phyloP scores from a whole-genome alignment of 805 yeast species.

The Saccharomycopsis javanensis region DNA sequence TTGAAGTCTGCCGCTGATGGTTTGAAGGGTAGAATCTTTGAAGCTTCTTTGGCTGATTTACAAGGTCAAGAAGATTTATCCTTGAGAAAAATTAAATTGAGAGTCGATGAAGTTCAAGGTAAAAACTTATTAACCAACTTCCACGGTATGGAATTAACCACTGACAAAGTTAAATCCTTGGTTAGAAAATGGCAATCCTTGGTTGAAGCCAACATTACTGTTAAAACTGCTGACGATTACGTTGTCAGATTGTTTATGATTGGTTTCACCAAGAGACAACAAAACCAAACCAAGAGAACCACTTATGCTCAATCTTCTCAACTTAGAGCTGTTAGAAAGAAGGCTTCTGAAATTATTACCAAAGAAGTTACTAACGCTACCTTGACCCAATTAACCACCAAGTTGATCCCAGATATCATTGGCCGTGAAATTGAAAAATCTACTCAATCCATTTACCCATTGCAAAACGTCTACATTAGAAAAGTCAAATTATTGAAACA shows the following conservation, averaged over 20 bases:
- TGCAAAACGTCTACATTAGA: slow-evolving; percentile 98
- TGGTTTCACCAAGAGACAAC: slow-evolving; percentile 97
- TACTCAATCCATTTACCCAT: slow-evolving; percentile 89
- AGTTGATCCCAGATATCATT: slow-evolving; percentile 97
- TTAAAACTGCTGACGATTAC: slow-evolving; percentile 96
- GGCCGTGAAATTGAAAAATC: slow-evolving; percentile 98
- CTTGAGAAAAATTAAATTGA: slow-evolving; percentile 92
- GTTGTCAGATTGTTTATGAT: slow-evolving; percentile 92
- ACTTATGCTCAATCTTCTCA: slow-evolving; percentile 96
- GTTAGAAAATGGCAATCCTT: slow-evolving; percentile 99
- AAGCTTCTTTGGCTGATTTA: slow-evolving; percentile 91
- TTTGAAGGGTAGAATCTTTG: slow-evolving; percentile 95
- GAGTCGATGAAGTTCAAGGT: slow-evolving; percentile 99
- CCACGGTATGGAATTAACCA: slow-evolving; percentile 98
- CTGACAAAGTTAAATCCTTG: slow-evolving; percentile 94
- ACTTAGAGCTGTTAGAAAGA: slow-evolving; percentile 95
- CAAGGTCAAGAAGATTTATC: slow-evolving; percentile 99
- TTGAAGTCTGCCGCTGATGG: slow-evolving; percentile 96
- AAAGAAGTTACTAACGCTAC: slow-evolving; percentile 94
- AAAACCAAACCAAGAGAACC: slow-evolving; percentile 95
- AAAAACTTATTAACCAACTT: slow-evolving; percentile 97
- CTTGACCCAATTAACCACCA: slow-evolving; percentile 91
- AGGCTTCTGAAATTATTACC: slow-evolving; percentile 91
- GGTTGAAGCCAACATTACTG: slow-evolving; percentile 97
- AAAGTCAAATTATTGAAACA: slow-evolving; percentile 97